Percentiles rank a stretch among this genome's conserved stretches.
Evolutionary conservation across 768 basidiomycete species (phyloP).

Genomic region (Tricholoma sp.): DNA sequence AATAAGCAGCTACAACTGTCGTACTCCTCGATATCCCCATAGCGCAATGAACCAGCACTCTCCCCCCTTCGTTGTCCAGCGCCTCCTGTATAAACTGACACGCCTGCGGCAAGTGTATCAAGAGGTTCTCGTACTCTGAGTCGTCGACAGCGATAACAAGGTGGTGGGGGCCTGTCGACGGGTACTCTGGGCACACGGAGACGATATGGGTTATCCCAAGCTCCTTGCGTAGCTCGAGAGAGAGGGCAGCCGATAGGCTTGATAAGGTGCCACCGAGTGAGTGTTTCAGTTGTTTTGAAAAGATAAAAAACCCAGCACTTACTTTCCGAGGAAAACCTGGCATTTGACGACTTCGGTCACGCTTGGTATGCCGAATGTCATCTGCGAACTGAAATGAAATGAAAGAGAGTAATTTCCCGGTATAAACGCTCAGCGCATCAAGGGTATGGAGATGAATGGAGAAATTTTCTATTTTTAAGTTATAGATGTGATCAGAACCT

Average conservation of each 20-base stretch:
- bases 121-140: conserved; percentile 46
- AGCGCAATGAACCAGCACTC: conserved; percentile 66
- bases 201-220: conserved; percentile 48
- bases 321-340: conserved; percentile 41
- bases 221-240: conserved; percentile 22
- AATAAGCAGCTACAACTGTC: conserved; percentile 52
- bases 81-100: conserved; percentile 62
- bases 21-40: conserved; percentile 71
- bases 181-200: conserved; percentile 52
- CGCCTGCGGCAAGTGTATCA: conserved; percentile 57
- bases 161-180: conserved; percentile 38
- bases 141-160: conserved; percentile 38
- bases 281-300: background rate
- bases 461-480: too few species aligned
- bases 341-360: conserved; percentile 31
- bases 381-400: too few species aligned
- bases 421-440: too few species aligned
- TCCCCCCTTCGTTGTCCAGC: conserved; percentile 39
- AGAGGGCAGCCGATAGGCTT: conserved; percentile 36
- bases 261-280: background rate
- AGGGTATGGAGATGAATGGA: too few species aligned
- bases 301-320: conserved; percentile 9
- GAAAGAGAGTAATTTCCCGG: too few species aligned
- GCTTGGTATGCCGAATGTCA: conserved; percentile 12
- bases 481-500: too few species aligned